Evolutionary conservation across 805 yeast genomes (phyloP).

Genomic region (Wickerhamiella dianesei): DNA sequence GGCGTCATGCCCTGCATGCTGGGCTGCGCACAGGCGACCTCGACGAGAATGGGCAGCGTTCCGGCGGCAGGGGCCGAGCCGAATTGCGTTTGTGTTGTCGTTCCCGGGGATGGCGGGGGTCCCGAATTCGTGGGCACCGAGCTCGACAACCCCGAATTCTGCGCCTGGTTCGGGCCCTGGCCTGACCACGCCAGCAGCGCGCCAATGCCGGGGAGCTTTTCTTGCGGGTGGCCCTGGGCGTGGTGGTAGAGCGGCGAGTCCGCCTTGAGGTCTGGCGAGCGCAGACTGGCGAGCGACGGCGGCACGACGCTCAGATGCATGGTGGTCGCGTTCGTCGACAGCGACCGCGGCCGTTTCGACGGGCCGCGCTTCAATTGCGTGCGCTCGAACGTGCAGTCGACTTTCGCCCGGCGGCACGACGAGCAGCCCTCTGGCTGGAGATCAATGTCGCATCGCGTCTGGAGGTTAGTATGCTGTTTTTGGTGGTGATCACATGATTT

Average conservation of each 20-base stretch:
- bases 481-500: background rate
- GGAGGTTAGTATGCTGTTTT: slow-evolving; percentile 4
- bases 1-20: slow-evolving; percentile 1
- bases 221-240: background rate
- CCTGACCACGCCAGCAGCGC: slow-evolving; percentile 10
- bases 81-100: background rate
- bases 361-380: slow-evolving; percentile 53
- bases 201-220: slow-evolving; percentile 10
- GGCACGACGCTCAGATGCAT: background rate
- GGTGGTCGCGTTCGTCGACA: slow-evolving; percentile 1
- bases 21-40: slow-evolving; percentile 11
- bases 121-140: too few relatives aligned
- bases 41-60: slow-evolving; percentile 11
- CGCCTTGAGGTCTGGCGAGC: background rate
- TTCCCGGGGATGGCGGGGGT: background rate
- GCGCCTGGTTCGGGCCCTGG: too few relatives aligned
- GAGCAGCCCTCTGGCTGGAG: slow-evolving; percentile 28
- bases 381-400: slow-evolving; percentile 41
- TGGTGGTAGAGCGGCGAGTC: background rate
- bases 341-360: slow-evolving; percentile 32
- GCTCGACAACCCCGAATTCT: too few relatives aligned
- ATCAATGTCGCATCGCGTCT: slow-evolving; percentile 31
- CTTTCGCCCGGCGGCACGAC: slow-evolving; percentile 39
- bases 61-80: background rate
- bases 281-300: background rate